These are phyloP conservation scores for Syzygium grande DNA, from an alignment of 345 rosid species.

Conservation along the genomic window DNA sequence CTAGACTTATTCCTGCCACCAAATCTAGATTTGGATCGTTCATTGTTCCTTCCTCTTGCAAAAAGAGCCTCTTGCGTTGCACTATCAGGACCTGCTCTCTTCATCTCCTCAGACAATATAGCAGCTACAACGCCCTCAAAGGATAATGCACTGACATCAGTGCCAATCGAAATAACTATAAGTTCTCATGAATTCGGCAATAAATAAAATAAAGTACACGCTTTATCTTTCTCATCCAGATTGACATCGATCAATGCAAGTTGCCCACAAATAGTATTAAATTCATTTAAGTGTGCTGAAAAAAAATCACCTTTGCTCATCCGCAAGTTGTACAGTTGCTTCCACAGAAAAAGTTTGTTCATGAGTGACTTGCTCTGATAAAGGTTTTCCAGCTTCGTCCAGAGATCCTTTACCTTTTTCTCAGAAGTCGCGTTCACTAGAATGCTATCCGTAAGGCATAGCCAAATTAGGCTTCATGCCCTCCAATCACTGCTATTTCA, in stretches of 20 bases:
- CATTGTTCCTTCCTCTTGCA: background rate
- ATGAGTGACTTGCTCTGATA: background rate
- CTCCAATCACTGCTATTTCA: background rate
- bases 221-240: too few relatives aligned
- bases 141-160: background rate
- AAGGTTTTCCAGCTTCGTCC: background rate
- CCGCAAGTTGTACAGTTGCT: too few relatives aligned
- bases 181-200: background rate
- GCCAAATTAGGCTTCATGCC: rapidly evolving
- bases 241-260: background rate
- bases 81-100: background rate
- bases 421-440: background rate
- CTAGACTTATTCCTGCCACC: background rate
- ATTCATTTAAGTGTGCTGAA: background rate
- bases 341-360: too few relatives aligned
- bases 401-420: background rate
- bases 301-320: background rate
- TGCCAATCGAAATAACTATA: too few relatives aligned
- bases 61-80: too few relatives aligned
- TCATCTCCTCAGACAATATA: background rate
- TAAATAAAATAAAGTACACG: too few relatives aligned
- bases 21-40: background rate
- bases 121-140: too few relatives aligned
- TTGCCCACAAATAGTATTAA: background rate
- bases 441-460: background rate